A percentile compares a stretch with the other conserved stretches of the same genome.
Conservation (phyloP, 768 basidiomycete species). For the Tubosaeta sp. region DNA sequence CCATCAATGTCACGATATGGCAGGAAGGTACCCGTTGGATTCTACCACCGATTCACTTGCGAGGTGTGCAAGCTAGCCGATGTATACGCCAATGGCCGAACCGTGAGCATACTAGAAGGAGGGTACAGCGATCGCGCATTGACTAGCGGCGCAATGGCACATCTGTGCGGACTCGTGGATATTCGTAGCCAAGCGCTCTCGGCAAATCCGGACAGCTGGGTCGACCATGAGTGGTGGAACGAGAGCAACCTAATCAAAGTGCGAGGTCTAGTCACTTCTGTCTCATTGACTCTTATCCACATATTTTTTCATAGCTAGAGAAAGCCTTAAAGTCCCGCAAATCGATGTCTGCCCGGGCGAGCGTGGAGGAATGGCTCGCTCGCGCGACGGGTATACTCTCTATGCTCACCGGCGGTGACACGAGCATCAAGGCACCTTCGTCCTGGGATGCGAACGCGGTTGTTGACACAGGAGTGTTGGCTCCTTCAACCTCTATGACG, state of each 20-base stretch:
- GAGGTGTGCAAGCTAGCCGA: constrained; percentile 68
- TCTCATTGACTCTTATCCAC: not conserved
- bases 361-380: constrained; percentile 54
- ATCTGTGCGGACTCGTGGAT: constrained; percentile 62
- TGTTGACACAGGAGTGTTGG: not conserved
- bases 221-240: constrained; percentile 62
- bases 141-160: constrained; percentile 78
- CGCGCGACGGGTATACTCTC: constrained; percentile 38
- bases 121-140: constrained; percentile 92
- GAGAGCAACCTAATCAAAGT: constrained; percentile 58
- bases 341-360: constrained; percentile 32
- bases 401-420: constrained; percentile 7
- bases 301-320: constrained; percentile 46
- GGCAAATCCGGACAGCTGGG: constrained; percentile 8
- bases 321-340: constrained; percentile 58
- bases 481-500: constrained; percentile 39
- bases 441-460: not conserved
- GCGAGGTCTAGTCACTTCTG: not conserved
- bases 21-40: constrained; percentile 82
- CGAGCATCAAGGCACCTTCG: not conserved
- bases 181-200: not conserved
- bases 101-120: constrained; percentile 91
- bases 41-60: constrained; percentile 78
- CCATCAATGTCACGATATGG: constrained; percentile 88
- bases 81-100: constrained; percentile 56